Base-by-base conservation (phyloP, 768 basidiomycete genomes). In the Lactarius sanguifluus region DNA sequence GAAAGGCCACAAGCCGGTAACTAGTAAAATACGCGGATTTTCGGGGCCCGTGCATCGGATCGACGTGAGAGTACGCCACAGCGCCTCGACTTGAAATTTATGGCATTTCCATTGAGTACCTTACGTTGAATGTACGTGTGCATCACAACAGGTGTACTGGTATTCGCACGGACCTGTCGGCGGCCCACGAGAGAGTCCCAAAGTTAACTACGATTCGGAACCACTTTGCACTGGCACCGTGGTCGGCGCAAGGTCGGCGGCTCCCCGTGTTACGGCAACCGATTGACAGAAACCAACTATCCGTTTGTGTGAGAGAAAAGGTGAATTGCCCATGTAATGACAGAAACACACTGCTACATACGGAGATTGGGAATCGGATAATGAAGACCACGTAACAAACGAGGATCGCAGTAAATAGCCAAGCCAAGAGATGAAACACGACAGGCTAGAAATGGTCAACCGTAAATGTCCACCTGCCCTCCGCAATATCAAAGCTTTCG, bases 381-480 rank as follows among this genome's bases (percentile, higher is more conserved):
- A n/a, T 36, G 59, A 32, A 32, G 28, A 15, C 38, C 56, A 50
- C 45, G 47, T 66, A 61, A 59, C 47, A 40, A 57, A 57, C 43
- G 64, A 38, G 38, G 13, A 62, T 25, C 16, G 12, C 8, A 58
- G 50, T 32, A 57, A 5, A 38, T 57, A 28, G 59, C 40, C n/a
- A 63, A 28, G 59, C 40, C n/a, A 63, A 32, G 38, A 38, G 52
- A 65, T 40, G 25, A 56, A 41, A 40, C 41, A 9, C 5, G 18
- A n/a, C 30, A 15, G 32, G 64, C 65, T 83, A 93, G 81, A 98
- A 99, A 79, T 96, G 94, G 74, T 94, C 88, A 68, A 98, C 97
- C 36, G 82, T 86, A 79, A 99, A 98, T 59, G 87, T 90, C 96
- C 96, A 98, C 77, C 85, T 88, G 60, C 97, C 97, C 72, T 87